Percentiles rank a stretch among this genome's conserved stretches.
Conservation (phyloP, 1,284 basidiomycete species). For the Ganoderma lucidum region DNA sequence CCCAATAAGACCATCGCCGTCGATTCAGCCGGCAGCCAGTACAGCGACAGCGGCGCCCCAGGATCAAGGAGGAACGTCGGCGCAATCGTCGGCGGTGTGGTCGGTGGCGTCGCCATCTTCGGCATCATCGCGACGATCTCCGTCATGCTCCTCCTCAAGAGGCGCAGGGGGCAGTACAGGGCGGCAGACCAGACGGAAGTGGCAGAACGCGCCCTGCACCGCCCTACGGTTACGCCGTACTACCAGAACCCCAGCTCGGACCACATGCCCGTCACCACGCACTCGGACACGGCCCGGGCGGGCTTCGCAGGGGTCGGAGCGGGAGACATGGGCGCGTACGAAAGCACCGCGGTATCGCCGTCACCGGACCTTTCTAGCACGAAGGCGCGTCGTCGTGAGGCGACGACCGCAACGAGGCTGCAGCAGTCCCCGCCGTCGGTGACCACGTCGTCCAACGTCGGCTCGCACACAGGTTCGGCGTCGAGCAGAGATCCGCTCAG, state of each 20-base stretch:
- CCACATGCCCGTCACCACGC: background rate
- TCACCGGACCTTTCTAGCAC: background rate
- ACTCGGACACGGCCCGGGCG: slow-evolving; percentile 1
- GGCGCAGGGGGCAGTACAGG: background rate
- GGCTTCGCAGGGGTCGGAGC: slow-evolving; percentile 3
- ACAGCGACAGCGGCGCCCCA: background rate
- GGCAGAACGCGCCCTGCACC: slow-evolving; percentile 5
- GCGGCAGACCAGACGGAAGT: slow-evolving; percentile 5
- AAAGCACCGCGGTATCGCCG: background rate
- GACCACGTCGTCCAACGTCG: background rate
- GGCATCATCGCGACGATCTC: slow-evolving; percentile 12
- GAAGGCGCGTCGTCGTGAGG: slow-evolving; percentile 26
- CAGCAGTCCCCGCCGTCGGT: slow-evolving; percentile 23
- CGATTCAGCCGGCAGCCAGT: background rate
- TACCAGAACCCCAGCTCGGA: background rate
- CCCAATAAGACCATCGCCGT: slow-evolving; percentile 28
- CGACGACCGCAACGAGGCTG: slow-evolving; percentile 11
- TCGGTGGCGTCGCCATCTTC: slow-evolving; percentile 25
- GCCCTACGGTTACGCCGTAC: slow-evolving; percentile 21
- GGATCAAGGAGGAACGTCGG: slow-evolving; percentile 13
- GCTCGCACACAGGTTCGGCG: slow-evolving; percentile 12
- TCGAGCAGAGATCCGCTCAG: slow-evolving; percentile 35
- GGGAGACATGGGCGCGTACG: background rate
- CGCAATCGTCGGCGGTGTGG: slow-evolving; percentile 31
- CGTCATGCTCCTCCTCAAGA: slow-evolving; percentile 22